Base-by-base conservation (phyloP, 495 filamentous ascomycete genomes). In the Aspergillus affinis region DNA sequence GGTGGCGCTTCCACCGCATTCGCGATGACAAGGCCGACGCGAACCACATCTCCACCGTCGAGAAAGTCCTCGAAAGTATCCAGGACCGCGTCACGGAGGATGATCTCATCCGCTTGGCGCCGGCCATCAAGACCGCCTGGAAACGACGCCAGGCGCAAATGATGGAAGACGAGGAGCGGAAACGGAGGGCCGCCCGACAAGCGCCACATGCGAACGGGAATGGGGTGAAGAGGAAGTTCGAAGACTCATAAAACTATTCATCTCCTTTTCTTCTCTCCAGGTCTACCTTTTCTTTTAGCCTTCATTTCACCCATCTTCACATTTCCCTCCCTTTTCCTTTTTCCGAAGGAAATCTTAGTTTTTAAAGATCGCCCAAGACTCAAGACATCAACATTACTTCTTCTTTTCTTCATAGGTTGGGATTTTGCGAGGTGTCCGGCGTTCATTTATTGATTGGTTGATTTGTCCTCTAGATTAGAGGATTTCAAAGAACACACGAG, bases 11-110 rank as follows among this genome's bases (percentile, higher is more conserved):
- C 71, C 87, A 92, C 64, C 84, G 92, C 48, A 89, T 96, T 63
- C 81, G 94, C 9, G 92, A 96, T 57, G 94, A 98, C 68, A 98
- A 98, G 72, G 77, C 79, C 12, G 89, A 96, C 60, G 91, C 89
- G 3, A 98, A 98, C 69, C 91, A 97, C 71, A 88, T 90, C 45
- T 83, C 76, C 26, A 92, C 88, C 0, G 91, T 95, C 2, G 75
- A 87, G 20, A 90, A 86, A 61, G 93, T 96, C 15, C 78, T 95
- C 52, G 85, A 92, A 62, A 92, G 88, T 72, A 95, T 97, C 54
- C 74, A 83, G 57, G 91, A 96, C 70, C 80, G 76, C 0, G 87
- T 90, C 64, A 77, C 86, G 54, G 70, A 89, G 72, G 72, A 88
- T 51, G 85, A 90, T 63, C 76, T 91, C 58, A 79, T 90, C 44